Evolutionary conservation across 164 flowering plant species (phyloP), one percentile per base, ranked within the genome.

Genomic region (Euptelea pleiosperma): DNA sequence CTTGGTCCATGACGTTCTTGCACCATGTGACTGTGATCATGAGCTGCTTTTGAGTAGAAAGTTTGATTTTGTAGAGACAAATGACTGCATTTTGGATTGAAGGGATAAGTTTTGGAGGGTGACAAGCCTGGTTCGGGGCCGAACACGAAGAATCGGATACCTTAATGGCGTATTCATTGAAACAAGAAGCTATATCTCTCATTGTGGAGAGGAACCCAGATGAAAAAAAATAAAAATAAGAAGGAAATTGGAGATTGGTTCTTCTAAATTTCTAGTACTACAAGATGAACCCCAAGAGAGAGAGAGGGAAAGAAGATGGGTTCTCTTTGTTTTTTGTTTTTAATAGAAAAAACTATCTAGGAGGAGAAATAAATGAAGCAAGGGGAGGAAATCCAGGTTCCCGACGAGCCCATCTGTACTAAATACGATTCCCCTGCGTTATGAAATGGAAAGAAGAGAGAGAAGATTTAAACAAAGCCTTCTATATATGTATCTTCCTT

Each of bases 171-270:
- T 81, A 74, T 37, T 90, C 92, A 58, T 82, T 75, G 51, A 86
- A 79, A 71, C 98, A 91, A 28, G 94, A 77, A 43, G 78, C 81
- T 11, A 86, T 70, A 60, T 82, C 87, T 76, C 88, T 83, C 89
- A 82, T 87, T 71, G 28, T 69, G 21, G 36, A 55, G 42, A 57
- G 47, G 52, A 60, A 60, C n/a, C n/a, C n/a, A n/a, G n/a, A n/a
- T n/a, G n/a, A n/a, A 11, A 25, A 47, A 15, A 25, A 14, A 48
- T 8, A 29, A 2, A 48, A 15, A 42, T n/a, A 4, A 42, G 18
- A 42, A 5, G 2, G 16, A 29, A 28, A 48, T 28, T 28, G 15
- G 35, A 48, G 18, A 48, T 15, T 30, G 34, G 34, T 14, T 48
- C n/a, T n/a, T n/a, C n/a, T n/a, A n/a, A n/a, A n/a, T 6, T 48